These are phyloP conservation scores for Rossbeevera mucosa DNA, from an alignment of 768 basidiomycete genomes.

Conservation along the genomic window DNA sequence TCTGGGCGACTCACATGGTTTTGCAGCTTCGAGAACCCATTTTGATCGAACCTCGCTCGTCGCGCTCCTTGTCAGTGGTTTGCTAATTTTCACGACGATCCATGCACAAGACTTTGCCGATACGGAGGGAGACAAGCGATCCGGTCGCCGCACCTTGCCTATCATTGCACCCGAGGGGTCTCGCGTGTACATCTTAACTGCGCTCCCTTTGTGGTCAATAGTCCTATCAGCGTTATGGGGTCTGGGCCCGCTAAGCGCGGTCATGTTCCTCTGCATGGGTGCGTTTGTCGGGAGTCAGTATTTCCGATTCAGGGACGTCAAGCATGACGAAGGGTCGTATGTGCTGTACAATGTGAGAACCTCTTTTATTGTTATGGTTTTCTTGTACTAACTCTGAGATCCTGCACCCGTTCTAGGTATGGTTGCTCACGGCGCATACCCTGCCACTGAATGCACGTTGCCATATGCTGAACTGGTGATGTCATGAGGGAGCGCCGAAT, in stretches of 20 bases:
- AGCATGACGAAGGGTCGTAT: conserved; percentile 8
- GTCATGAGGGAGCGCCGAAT: background rate
- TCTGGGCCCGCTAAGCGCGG: conserved; percentile 7
- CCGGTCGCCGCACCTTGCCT: conserved; percentile 31
- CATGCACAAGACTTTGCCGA: conserved; percentile 36
- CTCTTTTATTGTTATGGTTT: background rate
- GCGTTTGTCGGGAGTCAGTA: conserved; percentile 14
- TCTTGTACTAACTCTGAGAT: background rate
- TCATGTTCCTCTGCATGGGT: conserved; percentile 8
- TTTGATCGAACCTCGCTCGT: conserved; percentile 13
- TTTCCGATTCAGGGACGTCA: conserved; percentile 10
- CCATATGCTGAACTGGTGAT: conserved; percentile 5
- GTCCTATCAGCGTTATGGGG: conserved; percentile 3
- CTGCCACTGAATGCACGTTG: conserved; percentile 8
- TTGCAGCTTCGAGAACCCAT: conserved; percentile 1
- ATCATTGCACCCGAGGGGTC: conserved; percentile 20
- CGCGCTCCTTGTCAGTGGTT: conserved; percentile 23
- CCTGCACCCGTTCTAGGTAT: background rate
- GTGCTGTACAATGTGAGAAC: conserved; percentile 15
- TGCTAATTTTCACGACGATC: conserved; percentile 34
- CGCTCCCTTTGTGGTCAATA: conserved; percentile 12
- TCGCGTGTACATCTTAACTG: conserved; percentile 8
- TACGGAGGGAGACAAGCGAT: conserved; percentile 25
- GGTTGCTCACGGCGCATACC: conserved; percentile 7
- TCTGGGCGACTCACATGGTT: background rate